Percentiles rank a stretch among this genome's conserved stretches.
These are phyloP conservation scores for Cladophialophora bantiana DNA, from an alignment of 2,329 filamentous ascomycete species.

Conservation along the genomic window DNA sequence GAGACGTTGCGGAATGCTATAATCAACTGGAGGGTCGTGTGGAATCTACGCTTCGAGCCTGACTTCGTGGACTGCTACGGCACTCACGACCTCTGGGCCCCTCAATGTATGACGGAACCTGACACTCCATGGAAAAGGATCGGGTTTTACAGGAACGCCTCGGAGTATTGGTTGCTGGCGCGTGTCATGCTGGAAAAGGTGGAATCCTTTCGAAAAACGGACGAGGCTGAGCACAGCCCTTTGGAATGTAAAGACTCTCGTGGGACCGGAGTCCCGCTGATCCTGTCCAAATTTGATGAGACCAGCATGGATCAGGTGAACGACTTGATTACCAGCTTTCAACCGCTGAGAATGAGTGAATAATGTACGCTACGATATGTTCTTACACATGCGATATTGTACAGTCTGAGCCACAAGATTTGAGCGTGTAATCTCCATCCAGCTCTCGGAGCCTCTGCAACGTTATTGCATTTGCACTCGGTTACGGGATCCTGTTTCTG, in stretches of 20 bases:
- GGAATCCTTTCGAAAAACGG: not conserved
- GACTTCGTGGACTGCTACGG: too few species aligned
- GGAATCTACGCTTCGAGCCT: not conserved
- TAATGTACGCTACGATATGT: too few species aligned
- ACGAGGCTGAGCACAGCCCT: not conserved
- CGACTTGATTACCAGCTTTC: not conserved
- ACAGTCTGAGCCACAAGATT: too few species aligned
- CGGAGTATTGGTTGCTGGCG: constrained; percentile 44
- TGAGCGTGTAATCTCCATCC: too few species aligned
- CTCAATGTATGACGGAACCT: too few species aligned
- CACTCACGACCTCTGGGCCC: too few species aligned
- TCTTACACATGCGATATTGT: too few species aligned
- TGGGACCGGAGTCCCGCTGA: not conserved
- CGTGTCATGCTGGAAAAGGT: constrained; percentile 37
- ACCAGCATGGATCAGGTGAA: constrained; percentile 1
- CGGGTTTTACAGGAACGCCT: constrained; percentile 41
- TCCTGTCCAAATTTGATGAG: constrained; percentile 5
- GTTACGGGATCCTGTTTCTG: too few species aligned
- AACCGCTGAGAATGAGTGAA: not conserved
- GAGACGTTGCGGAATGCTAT: constrained; percentile 4
- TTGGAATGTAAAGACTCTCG: not conserved
- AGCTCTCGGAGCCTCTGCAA: too few species aligned
- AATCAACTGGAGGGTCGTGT: not conserved
- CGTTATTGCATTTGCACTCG: too few species aligned
- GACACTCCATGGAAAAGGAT: constrained; percentile 38